These are phyloP conservation scores for Trichoderma endophyticum DNA, from an alignment of 2,329 filamentous ascomycete genomes.

Conservation along the genomic window DNA sequence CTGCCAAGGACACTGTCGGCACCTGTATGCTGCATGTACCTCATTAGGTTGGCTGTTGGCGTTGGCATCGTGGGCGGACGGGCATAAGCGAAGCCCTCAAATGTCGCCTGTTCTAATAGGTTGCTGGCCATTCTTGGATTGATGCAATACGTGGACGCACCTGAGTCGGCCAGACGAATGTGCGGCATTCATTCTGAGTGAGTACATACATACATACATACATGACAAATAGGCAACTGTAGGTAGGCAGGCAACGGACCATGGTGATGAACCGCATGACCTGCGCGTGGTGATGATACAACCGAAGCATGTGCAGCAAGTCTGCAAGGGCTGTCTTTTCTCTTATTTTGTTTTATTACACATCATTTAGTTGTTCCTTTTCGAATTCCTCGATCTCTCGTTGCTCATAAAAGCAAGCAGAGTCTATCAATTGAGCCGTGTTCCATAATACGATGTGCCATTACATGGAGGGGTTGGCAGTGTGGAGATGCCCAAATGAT, in stretches of 20 bases:
- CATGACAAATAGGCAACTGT: background rate
- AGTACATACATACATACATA: background rate
- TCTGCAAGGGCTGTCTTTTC: background rate
- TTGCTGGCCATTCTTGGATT: background rate
- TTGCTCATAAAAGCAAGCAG: too few relatives aligned
- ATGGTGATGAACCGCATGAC: conserved; percentile 12
- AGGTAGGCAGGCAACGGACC: background rate
- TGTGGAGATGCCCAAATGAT: conserved; percentile 7
- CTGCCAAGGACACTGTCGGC: background rate
- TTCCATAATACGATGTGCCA: too few relatives aligned
- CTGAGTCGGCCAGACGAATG: background rate
- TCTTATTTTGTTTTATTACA: background rate
- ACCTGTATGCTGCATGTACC: background rate
- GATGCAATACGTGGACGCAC: conserved; percentile 11
- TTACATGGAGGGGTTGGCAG: background rate
- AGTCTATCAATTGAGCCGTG: too few relatives aligned
- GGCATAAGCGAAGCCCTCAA: conserved; percentile 2
- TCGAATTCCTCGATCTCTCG: too few relatives aligned
- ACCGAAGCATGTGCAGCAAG: conserved; percentile 3
- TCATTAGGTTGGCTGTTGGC: background rate
- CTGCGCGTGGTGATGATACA: background rate
- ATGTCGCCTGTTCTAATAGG: background rate
- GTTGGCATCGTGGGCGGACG: background rate
- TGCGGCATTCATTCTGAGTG: background rate
- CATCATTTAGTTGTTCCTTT: background rate